Evolutionary conservation across 441 rosid species (phyloP).

Genomic region (Erodium trifolium): DNA sequence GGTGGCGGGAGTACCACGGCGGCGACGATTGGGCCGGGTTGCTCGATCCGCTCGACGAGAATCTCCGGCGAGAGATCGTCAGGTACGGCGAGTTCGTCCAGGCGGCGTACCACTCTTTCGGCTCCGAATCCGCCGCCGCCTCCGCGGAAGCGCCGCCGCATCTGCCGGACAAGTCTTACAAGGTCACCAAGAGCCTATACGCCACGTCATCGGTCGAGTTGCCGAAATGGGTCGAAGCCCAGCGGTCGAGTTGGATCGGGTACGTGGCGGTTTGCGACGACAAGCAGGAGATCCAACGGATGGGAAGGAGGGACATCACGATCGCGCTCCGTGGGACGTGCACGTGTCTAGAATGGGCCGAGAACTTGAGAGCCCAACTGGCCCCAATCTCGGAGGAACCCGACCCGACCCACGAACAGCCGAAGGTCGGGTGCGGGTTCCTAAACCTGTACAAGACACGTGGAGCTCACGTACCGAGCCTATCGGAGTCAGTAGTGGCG

Average conservation of each 20-base stretch:
- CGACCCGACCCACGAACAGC: slow-evolving; percentile 17
- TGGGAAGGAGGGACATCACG: slow-evolving; percentile 68
- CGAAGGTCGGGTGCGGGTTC: slow-evolving; percentile 58
- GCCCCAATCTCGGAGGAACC: slow-evolving; percentile 23
- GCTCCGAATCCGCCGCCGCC: slow-evolving; percentile 43
- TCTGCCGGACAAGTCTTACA: slow-evolving; percentile 46
- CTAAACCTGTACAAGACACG: slow-evolving; percentile 44
- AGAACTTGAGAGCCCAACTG: slow-evolving; percentile 42
- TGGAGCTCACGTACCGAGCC: slow-evolving; percentile 39
- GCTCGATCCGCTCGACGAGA: slow-evolving; percentile 20
- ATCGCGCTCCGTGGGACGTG: slow-evolving; percentile 63
- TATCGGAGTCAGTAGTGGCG: slow-evolving; percentile 38
- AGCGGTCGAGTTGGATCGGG: slow-evolving; percentile 63
- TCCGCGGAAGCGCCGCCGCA: slow-evolving; percentile 32
- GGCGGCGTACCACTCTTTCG: slow-evolving; percentile 54
- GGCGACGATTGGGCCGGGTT: slow-evolving; percentile 53
- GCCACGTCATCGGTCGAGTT: slow-evolving; percentile 60
- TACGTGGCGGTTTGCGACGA: slow-evolving; percentile 70
- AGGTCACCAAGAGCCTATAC: slow-evolving; percentile 50
- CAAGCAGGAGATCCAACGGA: slow-evolving; percentile 48
- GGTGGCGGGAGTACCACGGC: slow-evolving; percentile 60
- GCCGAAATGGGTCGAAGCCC: slow-evolving; percentile 61
- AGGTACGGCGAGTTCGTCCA: slow-evolving; percentile 63
- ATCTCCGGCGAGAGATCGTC: slow-evolving; percentile 41
- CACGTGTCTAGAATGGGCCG: slow-evolving; percentile 69